Conservation (phyloP, 2,329 filamentous ascomycete genomes). For the Fusarium brevicatenulatum region DNA sequence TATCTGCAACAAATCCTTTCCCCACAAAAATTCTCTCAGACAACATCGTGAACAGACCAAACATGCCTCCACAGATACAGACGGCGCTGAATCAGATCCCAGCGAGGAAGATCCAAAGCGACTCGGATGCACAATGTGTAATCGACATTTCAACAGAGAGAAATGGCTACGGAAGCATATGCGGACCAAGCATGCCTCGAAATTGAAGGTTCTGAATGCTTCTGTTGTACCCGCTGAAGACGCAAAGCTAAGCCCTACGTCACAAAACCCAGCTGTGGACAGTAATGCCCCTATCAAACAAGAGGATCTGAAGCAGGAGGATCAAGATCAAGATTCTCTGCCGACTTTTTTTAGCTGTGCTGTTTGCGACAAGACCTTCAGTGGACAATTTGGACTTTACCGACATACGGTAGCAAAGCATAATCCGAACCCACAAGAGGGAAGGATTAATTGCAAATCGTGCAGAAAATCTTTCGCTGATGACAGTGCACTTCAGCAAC, state of each 20-base stretch:
- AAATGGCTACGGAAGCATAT: not conserved
- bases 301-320: not conserved
- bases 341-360: not conserved
- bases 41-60: not conserved
- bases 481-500: accelerated
- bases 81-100: not conserved
- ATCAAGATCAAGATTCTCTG: not conserved
- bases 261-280: not conserved
- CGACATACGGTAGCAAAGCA: not conserved
- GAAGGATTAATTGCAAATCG: not conserved
- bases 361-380: not conserved
- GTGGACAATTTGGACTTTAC: not conserved
- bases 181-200: not conserved
- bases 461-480: not conserved
- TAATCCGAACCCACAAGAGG: not conserved
- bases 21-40: not conserved
- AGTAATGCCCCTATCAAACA: not conserved
- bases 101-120: too few relatives aligned
- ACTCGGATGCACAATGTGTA: not conserved
- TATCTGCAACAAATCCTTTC: not conserved
- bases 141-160: not conserved
- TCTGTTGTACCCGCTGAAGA: not conserved
- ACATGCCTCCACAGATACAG: not conserved
- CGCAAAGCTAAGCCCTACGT: not conserved
- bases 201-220: not conserved